A percentile compares a stretch with the other conserved stretches of the same genome.
phyloP scores from a whole-genome alignment of 108 stramenopile genomes.

The Cyclotella atomus region DNA sequence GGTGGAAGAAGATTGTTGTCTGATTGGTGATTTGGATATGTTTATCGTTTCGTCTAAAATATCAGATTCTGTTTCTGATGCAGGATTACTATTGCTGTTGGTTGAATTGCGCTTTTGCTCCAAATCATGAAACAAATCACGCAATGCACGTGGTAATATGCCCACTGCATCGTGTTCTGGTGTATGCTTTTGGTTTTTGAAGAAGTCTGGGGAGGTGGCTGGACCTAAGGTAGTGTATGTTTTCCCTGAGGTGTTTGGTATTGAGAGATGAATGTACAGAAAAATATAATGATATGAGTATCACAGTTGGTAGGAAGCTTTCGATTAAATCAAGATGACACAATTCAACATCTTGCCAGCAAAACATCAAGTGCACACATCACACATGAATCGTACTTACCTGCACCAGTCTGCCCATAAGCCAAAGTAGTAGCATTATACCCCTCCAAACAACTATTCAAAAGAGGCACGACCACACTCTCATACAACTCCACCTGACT shows the following conservation, averaged over 20 bases:
- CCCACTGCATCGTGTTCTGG: conserved; percentile 66
- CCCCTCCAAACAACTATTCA: conserved; percentile 78
- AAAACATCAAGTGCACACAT: too few species aligned
- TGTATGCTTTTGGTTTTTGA: conserved; percentile 9
- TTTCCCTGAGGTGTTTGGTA: too few species aligned
- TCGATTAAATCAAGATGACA: neutral
- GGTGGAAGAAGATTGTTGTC: neutral
- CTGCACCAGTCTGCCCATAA: conserved; percentile 95
- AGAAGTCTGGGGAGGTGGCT: conserved; percentile 33
- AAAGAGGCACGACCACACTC: conserved; percentile 57
- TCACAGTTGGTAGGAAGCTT: neutral
- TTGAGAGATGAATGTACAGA: too few species aligned
- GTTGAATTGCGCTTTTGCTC: conserved; percentile 19
- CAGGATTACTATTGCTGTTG: conserved; percentile 12
- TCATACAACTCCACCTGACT: conserved; percentile 63
- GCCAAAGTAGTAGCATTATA: conserved; percentile 98
- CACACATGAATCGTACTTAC: conserved; percentile 12
- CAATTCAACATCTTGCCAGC: too few species aligned
- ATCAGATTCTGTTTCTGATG: conserved; percentile 9
- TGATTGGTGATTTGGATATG: conserved; percentile 14
- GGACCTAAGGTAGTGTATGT: conserved; percentile 42
- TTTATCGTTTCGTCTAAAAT: conserved; percentile 11
- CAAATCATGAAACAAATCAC: conserved; percentile 60
- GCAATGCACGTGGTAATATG: conserved; percentile 77
- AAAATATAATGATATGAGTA: neutral